A percentile compares a stretch with the other conserved stretches of the same genome.
Conservation (phyloP, 805 yeast species). For the Wickerhamiella australiensis region DNA sequence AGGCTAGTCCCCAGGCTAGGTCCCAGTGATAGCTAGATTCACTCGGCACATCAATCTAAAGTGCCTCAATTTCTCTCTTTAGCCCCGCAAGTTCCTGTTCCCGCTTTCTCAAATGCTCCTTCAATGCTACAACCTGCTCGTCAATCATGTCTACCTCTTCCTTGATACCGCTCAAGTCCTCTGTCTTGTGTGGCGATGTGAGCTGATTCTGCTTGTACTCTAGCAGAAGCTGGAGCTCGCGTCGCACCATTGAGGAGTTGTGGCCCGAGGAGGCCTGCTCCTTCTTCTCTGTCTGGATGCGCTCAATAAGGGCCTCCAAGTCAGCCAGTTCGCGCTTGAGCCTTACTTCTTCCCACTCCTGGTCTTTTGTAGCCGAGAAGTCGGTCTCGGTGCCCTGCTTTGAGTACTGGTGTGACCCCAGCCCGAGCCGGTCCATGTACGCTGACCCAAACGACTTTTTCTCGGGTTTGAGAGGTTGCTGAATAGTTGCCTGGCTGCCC, state of each 20-base stretch:
- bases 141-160: slow-evolving; percentile 56
- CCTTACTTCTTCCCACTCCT: slow-evolving; percentile 88
- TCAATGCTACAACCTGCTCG: slow-evolving; percentile 61
- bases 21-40: no score
- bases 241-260: slow-evolving; percentile 32
- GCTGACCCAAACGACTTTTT: slow-evolving; percentile 25
- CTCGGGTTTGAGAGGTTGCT: slow-evolving; percentile 13
- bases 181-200: slow-evolving; percentile 21
- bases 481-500: slow-evolving; percentile 40
- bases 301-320: slow-evolving; percentile 51
- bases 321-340: slow-evolving; percentile 67
- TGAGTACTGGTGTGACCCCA: slow-evolving; percentile 29
- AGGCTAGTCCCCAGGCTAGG: no score
- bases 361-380: slow-evolving; percentile 42
- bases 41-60: no score
- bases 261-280: slow-evolving; percentile 12
- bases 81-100: slow-evolving; percentile 46
- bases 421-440: slow-evolving; percentile 33
- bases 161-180: slow-evolving; percentile 27
- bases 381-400: slow-evolving; percentile 43
- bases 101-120: slow-evolving; percentile 52
- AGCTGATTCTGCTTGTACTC: slow-evolving; percentile 61
- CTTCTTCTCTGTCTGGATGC: slow-evolving; percentile 35
- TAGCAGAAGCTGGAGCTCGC: slow-evolving; percentile 72
- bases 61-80: slow-evolving; percentile 8